A percentile compares a stretch with the other conserved stretches of the same genome.
Evolutionary conservation across 2,329 filamentous ascomycete species (phyloP).

Genomic region (Xylariales sp.): DNA sequence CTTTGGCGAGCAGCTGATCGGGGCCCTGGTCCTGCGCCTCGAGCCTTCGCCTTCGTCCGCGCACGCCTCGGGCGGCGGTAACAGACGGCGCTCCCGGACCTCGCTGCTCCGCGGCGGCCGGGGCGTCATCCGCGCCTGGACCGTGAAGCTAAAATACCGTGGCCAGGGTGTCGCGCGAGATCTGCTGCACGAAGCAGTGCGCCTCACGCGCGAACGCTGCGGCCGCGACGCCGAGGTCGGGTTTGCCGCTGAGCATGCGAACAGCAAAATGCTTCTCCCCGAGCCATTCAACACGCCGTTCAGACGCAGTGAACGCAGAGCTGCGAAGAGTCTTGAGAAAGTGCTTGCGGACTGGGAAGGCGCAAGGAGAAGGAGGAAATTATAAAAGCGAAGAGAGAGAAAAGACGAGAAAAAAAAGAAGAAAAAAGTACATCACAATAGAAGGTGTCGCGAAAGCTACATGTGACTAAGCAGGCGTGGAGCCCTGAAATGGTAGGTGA

Average conservation of each 20-base stretch:
- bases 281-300: slow-evolving; percentile 71
- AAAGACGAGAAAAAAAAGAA: not conserved
- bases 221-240: slow-evolving; percentile 75
- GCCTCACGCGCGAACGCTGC: slow-evolving; percentile 73
- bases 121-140: slow-evolving; percentile 85
- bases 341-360: slow-evolving; percentile 63
- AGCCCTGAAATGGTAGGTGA: not conserved
- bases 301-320: slow-evolving; percentile 67
- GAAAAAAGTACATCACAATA: not conserved
- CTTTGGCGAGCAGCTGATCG: slow-evolving; percentile 76
- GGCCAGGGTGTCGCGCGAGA: slow-evolving; percentile 77
- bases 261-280: slow-evolving; percentile 73
- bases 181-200: slow-evolving; percentile 78
- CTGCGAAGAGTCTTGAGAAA: slow-evolving; percentile 63
- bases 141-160: slow-evolving; percentile 76
- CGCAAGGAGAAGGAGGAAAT: slow-evolving; percentile 35
- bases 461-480: not conserved
- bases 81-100: slow-evolving; percentile 44
- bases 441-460: not conserved
- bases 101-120: slow-evolving; percentile 66
- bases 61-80: slow-evolving; percentile 30
- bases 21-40: slow-evolving; percentile 75
- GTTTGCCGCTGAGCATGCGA: slow-evolving; percentile 83
- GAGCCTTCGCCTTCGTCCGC: slow-evolving; percentile 54
- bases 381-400: slow-evolving; percentile 6